Evolutionary conservation across 192 early-diverging fungal species (phyloP), one percentile per base, ranked within the genome.

Genomic region (Phlyctochytrium arcticum): DNA sequence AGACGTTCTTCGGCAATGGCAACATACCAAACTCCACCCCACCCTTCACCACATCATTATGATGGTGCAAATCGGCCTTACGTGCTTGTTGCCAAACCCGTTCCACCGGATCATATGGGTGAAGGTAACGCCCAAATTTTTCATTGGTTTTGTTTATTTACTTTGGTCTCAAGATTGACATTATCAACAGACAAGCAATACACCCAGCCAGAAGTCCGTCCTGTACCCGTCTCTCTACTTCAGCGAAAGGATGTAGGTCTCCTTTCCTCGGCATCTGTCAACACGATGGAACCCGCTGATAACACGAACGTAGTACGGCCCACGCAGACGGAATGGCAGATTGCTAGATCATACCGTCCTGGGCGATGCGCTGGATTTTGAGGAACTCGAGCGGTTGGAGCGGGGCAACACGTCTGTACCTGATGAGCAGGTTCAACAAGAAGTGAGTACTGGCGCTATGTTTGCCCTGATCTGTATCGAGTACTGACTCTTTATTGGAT

Each of bases 111-210:
- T 57, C 46, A 53, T n/a, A 57, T 78, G 53, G 76, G 76, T 21
- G 64, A 74, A 74, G 76, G 76, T 74, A 47, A 29, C 36, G 58
- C 37, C 10, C 42, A 7, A 17, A 35, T 9, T 19, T 57, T 5
- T 23, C 24, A n/a, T 54, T 61, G 37, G 1, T 8, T 29, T 23
- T 51, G 58, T 48, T 48, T 48, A 0, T 27, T 17, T 34, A 7
- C 10, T 30, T 2, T 24, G 9, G 0, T 0, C 17, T 56, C 37
- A 10, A 12, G 33, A n/a, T n/a, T n/a, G n/a, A n/a, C n/a, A n/a
- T n/a, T n/a, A n/a, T n/a, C n/a, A n/a, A n/a, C 55, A 78, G 76
- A 78, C 32, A 56, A 35, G 0, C 59, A 78, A 32, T 74, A 68
- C 48, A 71, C 73, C 19, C 59, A 72, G 2, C 67, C 69, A 8